A percentile compares a stretch with the other conserved stretches of the same genome.
Evolutionary conservation across 2,329 filamentous ascomycete species (phyloP).

Genomic region (Fusarium miscanthi): DNA sequence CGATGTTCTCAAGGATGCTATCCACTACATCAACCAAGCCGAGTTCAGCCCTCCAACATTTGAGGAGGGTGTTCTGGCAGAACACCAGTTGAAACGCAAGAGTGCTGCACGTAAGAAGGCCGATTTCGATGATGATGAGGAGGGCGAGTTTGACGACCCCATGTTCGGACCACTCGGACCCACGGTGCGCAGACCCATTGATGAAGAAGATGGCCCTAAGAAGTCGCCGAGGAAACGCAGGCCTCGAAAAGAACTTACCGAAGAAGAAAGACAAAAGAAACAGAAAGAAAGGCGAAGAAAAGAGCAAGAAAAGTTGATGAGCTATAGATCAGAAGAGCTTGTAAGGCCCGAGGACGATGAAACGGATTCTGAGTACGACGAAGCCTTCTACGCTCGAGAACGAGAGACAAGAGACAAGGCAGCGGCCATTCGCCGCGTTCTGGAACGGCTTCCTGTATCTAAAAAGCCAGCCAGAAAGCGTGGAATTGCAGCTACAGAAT

Average conservation of each 20-base stretch:
- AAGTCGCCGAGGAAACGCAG: slow-evolving; percentile 58
- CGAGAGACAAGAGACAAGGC: slow-evolving; percentile 53
- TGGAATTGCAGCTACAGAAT: background rate
- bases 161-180: slow-evolving; percentile 78
- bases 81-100: slow-evolving; percentile 83
- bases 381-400: slow-evolving; percentile 82
- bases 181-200: slow-evolving; percentile 63
- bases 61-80: slow-evolving; percentile 78
- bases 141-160: slow-evolving; percentile 63
- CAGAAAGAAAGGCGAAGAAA: slow-evolving; percentile 71
- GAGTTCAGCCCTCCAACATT: slow-evolving; percentile 83
- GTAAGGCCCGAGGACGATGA: slow-evolving; percentile 91
- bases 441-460: slow-evolving; percentile 5
- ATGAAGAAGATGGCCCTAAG: slow-evolving; percentile 68
- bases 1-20: slow-evolving; percentile 72
- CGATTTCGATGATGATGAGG: slow-evolving; percentile 77
- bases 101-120: slow-evolving; percentile 64
- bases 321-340: slow-evolving; percentile 86
- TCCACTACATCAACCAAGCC: slow-evolving; percentile 80
- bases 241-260: slow-evolving; percentile 61
- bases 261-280: slow-evolving; percentile 73
- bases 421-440: background rate
- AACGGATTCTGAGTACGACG: slow-evolving; percentile 76
- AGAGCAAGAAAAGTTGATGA: slow-evolving; percentile 79
- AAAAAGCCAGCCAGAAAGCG: slow-evolving; percentile 50